phyloP scores from a whole-genome alignment of 495 filamentous ascomycete genomes.

The Letharia lupina region DNA sequence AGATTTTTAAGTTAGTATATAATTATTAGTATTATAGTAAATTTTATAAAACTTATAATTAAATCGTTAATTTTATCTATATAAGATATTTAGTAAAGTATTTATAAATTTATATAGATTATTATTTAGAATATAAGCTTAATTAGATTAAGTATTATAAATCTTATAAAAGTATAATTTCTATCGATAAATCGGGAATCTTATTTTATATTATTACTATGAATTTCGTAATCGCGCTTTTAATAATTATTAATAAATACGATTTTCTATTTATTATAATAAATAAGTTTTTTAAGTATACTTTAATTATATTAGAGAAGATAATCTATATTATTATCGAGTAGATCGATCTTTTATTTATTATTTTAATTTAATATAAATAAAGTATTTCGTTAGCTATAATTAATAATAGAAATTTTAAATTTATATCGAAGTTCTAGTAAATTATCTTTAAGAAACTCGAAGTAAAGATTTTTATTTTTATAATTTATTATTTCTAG shows the following conservation, averaged over 20 bases:
- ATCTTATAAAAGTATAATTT: background rate
- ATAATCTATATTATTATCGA: background rate
- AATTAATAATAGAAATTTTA: conserved; percentile 2
- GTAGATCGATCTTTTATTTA: background rate
- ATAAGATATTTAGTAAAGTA: background rate
- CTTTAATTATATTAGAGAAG: background rate
- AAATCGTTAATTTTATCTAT: background rate
- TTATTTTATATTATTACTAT: conserved; percentile 10
- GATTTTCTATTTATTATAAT: conserved; percentile 3
- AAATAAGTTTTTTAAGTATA: background rate
- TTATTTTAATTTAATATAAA: background rate
- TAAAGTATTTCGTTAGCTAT: background rate
- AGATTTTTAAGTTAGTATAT: background rate
- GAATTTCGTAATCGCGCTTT: background rate
- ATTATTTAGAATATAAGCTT: conserved; percentile 6
- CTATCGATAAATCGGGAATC: background rate
- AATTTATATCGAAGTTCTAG: conserved; percentile 3
- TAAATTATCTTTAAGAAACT: background rate
- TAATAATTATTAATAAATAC: background rate
- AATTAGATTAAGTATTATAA: conserved; percentile 2
- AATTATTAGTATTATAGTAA: background rate
- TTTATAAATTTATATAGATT: background rate
- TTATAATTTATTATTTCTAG: background rate
- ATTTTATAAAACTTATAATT: background rate
- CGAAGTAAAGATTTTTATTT: background rate